Evolutionary conservation across 1,284 basidiomycete species (phyloP).

Genomic region (Naganishia albida): DNA sequence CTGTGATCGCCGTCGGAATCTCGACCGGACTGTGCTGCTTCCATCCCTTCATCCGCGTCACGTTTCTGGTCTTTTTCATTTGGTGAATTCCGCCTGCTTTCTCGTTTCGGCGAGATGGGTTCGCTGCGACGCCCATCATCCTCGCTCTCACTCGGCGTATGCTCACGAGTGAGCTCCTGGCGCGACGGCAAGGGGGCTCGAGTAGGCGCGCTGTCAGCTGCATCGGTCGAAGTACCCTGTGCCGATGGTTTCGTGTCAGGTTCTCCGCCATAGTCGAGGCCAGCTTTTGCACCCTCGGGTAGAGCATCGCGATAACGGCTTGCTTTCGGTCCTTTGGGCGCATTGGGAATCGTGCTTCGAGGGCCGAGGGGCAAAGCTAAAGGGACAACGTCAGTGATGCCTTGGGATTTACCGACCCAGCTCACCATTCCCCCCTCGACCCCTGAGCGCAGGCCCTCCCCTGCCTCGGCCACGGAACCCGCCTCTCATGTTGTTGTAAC

Average conservation of each 20-base stretch:
- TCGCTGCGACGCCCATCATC: conserved; percentile 17
- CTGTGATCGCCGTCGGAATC: conserved; percentile 16
- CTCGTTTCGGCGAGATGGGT: conserved; percentile 16
- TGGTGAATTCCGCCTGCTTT: conserved; percentile 17
- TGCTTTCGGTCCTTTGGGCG: conserved; percentile 33
- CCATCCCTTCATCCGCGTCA: neutral
- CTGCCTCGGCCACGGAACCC: conserved; percentile 25
- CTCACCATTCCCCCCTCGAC: conserved; percentile 23
- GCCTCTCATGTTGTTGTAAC: conserved; percentile 17
- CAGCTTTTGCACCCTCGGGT: conserved; percentile 18
- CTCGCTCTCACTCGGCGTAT: conserved; percentile 6
- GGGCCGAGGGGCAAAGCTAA: conserved; percentile 27
- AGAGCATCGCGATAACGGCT: conserved; percentile 31
- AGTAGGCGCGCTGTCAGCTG: conserved; percentile 4
- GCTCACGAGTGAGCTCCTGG: conserved; percentile 16
- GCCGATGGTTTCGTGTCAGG: conserved; percentile 12
- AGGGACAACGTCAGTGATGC: neutral
- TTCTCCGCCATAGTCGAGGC: conserved; percentile 33
- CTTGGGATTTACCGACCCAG: neutral
- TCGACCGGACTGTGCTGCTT: conserved; percentile 10
- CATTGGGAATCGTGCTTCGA: conserved; percentile 27
- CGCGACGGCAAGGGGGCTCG: conserved; percentile 8
- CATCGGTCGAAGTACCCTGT: neutral
- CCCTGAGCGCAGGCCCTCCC: conserved; percentile 19
- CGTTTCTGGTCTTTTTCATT: conserved; percentile 11